Conservation (phyloP, 75 land plant species). For the Pseudotsuga menziesii region DNA sequence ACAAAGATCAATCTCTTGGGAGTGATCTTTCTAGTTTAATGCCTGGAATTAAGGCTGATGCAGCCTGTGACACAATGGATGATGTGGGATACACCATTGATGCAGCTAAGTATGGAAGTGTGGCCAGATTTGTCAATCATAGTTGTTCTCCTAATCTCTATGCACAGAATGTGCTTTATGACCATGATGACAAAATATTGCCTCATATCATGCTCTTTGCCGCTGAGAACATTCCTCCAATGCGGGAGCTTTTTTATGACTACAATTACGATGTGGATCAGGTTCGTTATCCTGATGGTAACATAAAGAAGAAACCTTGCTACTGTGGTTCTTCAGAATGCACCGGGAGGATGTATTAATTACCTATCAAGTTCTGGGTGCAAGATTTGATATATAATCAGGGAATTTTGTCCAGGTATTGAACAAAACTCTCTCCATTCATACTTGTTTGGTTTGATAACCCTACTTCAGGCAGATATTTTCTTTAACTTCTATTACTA, state of each 20-base stretch:
- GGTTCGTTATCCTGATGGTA: slow-evolving; percentile 43
- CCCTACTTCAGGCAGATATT: too few species aligned
- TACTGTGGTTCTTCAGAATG: slow-evolving; percentile 60
- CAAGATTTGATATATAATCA: neutral
- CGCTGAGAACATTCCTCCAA: slow-evolving; percentile 44
- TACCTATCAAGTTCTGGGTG: neutral
- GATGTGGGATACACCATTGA: slow-evolving; percentile 45
- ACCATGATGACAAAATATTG: slow-evolving; percentile 43
- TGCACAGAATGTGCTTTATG: slow-evolving; percentile 62
- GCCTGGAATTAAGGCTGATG: slow-evolving; percentile 9
- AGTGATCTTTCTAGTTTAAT: slow-evolving; percentile 25
- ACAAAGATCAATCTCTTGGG: slow-evolving; percentile 32
- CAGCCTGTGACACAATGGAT: slow-evolving; percentile 23
- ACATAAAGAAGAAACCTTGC: slow-evolving; percentile 49
- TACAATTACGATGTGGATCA: too few species aligned
- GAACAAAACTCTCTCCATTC: neutral
- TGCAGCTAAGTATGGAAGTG: slow-evolving; percentile 45
- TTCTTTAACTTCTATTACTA: too few species aligned
- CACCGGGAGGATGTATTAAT: slow-evolving; percentile 52
- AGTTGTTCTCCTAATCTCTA: slow-evolving; percentile 62
- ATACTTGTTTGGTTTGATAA: neutral
- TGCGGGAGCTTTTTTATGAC: slow-evolving; percentile 56
- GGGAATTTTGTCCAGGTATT: neutral
- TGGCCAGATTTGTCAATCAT: slow-evolving; percentile 49
- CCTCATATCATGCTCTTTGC: slow-evolving; percentile 63